Evolutionary conservation across 768 basidiomycete species (phyloP), one percentile per base, ranked within the genome.

Genomic region (Infundibulicybe gibba): DNA sequence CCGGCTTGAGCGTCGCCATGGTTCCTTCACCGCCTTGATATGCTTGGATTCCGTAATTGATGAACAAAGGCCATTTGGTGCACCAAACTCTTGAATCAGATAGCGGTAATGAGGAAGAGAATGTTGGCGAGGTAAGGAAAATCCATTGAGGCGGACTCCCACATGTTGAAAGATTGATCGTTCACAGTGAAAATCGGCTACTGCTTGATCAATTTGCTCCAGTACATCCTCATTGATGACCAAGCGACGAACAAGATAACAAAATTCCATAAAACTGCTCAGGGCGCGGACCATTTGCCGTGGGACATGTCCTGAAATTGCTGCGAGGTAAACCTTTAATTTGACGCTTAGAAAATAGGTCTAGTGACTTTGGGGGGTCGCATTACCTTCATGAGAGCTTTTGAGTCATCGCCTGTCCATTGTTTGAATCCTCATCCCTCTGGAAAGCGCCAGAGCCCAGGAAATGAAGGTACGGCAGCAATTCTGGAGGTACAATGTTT

Each of bases 21-120:
- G 69, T 15, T 60, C 41, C 49, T 70, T 71, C 21, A 69, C 60
- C n/a, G 64, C 66, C 1, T n/a, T n/a, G n/a, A n/a, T n/a, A n/a
- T n/a, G n/a, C n/a, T n/a, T n/a, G n/a, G n/a, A n/a, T n/a, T n/a
- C n/a, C n/a, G n/a, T n/a, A n/a, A n/a, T n/a, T n/a, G n/a, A n/a
- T n/a, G n/a, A n/a, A n/a, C n/a, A n/a, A n/a, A n/a, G n/a, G n/a
- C n/a, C n/a, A n/a, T n/a, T n/a, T n/a, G n/a, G n/a, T n/a, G n/a
- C n/a, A n/a, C 63, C 58, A 41, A 65, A 63, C 0, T 49, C 32
- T 9, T 39, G 41, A n/a, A 61, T 61, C 1, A 40, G 9, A 2
- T 32, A 20, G 1, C 34, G 17, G 43, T 60, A 63, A 30, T 65
- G 61, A 1, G 41, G 10, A 2, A 61, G 41, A 0, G 57, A 47